A percentile compares a stretch with the other conserved stretches of the same genome.
Evolutionary conservation across 176 grass and related monocot species (phyloP).

Genomic region (Ampelocalamus luodianensis): DNA sequence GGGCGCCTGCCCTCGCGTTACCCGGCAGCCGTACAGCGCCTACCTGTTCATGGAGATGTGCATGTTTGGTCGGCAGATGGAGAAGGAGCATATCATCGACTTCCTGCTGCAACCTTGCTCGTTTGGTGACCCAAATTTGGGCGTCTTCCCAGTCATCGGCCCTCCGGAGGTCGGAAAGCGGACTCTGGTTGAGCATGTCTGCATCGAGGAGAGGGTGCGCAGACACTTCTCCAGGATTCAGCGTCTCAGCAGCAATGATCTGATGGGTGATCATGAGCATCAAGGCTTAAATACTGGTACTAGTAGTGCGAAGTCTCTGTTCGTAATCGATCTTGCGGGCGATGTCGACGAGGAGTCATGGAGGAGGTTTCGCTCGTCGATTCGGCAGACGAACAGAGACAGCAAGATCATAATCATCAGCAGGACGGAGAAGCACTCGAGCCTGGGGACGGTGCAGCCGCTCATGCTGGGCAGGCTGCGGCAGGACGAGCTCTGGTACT

Average conservation of each 20-base stretch:
- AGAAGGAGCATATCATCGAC: constrained; percentile 1
- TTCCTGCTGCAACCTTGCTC: constrained; percentile 12
- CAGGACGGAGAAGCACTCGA: background rate
- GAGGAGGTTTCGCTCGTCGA: background rate
- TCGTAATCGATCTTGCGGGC: background rate
- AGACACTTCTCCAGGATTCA: background rate
- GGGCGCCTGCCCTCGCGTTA: background rate
- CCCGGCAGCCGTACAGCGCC: constrained; percentile 10
- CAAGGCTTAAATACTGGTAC: background rate
- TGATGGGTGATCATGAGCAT: background rate
- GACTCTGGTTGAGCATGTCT: constrained; percentile 29
- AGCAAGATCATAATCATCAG: constrained; percentile 1
- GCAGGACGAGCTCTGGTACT: constrained; percentile 39
- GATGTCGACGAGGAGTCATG: background rate
- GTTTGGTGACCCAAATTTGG: background rate
- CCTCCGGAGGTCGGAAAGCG: constrained; percentile 2
- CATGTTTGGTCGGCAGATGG: constrained; percentile 38
- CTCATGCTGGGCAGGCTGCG: constrained; percentile 3
- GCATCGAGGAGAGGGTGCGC: background rate
- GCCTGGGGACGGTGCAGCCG: background rate
- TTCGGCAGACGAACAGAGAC: background rate
- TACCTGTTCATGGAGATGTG: constrained; percentile 28
- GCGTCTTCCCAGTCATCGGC: constrained; percentile 1
- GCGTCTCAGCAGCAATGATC: background rate
- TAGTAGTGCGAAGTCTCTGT: background rate